phyloP scores from a whole-genome alignment of 495 filamentous ascomycete species.

The Clohesyomyces aquaticus region DNA sequence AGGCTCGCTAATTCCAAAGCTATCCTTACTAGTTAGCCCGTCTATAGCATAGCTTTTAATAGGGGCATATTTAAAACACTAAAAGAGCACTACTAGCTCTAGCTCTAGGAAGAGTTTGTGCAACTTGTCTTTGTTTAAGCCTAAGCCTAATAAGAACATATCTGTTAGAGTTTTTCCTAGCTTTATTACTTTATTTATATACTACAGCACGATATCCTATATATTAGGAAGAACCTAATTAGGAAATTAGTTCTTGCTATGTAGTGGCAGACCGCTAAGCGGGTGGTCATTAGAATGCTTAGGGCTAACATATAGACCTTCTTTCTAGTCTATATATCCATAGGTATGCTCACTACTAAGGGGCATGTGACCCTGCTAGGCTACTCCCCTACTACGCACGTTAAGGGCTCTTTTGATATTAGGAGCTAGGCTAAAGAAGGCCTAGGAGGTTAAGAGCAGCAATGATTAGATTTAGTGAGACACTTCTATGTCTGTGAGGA shows the following conservation, averaged over 20 bases:
- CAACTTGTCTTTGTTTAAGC: slow-evolving; percentile 10
- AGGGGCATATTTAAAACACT: slow-evolving; percentile 4
- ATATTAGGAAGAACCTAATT: slow-evolving; percentile 12
- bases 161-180: slow-evolving; percentile 9
- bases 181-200: slow-evolving; percentile 8
- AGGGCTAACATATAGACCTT: slow-evolving; percentile 9
- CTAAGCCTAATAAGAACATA: slow-evolving; percentile 9
- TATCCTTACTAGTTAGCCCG: not conserved
- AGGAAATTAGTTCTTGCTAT: slow-evolving; percentile 13
- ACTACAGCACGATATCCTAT: not conserved
- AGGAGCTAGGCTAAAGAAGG: slow-evolving; percentile 5
- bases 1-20: slow-evolving; percentile 2
- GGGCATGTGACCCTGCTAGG: slow-evolving; percentile 2
- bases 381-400: slow-evolving; percentile 1
- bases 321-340: slow-evolving; percentile 5
- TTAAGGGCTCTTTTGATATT: not conserved
- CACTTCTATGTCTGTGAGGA: slow-evolving; percentile 1
- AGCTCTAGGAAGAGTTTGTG: not conserved
- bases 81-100: slow-evolving; percentile 4
- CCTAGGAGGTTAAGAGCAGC: slow-evolving; percentile 2
- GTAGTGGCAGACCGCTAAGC: slow-evolving; percentile 12
- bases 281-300: slow-evolving; percentile 11
- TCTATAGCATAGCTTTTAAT: not conserved
- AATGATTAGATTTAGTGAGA: slow-evolving; percentile 1
- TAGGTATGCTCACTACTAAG: slow-evolving; percentile 6